Percentiles rank a stretch among this genome's conserved stretches.
Conservation (phyloP, 345 rosid genomes). For the Populus euphratica region DNA sequence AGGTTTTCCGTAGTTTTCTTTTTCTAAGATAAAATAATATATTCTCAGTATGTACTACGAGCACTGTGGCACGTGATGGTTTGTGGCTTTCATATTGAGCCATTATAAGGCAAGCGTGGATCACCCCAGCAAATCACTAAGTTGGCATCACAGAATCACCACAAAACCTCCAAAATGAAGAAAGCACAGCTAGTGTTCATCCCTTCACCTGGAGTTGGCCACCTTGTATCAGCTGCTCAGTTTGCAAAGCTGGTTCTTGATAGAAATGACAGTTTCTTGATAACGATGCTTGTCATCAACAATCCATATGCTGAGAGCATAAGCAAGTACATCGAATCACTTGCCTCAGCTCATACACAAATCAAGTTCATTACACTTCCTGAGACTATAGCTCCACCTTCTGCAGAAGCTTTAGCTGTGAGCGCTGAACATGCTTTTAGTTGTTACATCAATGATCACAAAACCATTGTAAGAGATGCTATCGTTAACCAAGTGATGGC, state of each 20-base stretch:
- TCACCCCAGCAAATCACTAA: background rate
- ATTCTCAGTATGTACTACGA: background rate
- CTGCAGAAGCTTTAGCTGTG: background rate
- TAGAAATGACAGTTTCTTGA: background rate
- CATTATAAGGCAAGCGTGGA: background rate
- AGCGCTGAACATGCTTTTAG: background rate
- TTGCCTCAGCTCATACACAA: background rate
- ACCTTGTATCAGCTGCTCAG: constrained; percentile 7
- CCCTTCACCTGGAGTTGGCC: constrained; percentile 12
- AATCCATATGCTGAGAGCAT: background rate
- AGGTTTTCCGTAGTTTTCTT: too few relatives aligned
- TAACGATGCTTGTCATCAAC: constrained; percentile 5
- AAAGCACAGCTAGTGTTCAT: constrained; percentile 3
- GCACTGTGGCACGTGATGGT: background rate
- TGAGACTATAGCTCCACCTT: background rate
- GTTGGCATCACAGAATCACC: background rate
- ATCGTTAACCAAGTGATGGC: background rate
- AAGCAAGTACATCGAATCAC: background rate
- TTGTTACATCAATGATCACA: background rate
- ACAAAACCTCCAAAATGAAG: background rate
- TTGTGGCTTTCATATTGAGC: background rate
- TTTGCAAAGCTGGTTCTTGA: background rate
- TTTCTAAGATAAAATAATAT: too few relatives aligned
- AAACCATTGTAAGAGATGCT: background rate
- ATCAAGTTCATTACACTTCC: constrained; percentile 6